These are phyloP conservation scores for Globisporangium middletonii DNA, from an alignment of 352 stramenopile species.

Conservation along the genomic window DNA sequence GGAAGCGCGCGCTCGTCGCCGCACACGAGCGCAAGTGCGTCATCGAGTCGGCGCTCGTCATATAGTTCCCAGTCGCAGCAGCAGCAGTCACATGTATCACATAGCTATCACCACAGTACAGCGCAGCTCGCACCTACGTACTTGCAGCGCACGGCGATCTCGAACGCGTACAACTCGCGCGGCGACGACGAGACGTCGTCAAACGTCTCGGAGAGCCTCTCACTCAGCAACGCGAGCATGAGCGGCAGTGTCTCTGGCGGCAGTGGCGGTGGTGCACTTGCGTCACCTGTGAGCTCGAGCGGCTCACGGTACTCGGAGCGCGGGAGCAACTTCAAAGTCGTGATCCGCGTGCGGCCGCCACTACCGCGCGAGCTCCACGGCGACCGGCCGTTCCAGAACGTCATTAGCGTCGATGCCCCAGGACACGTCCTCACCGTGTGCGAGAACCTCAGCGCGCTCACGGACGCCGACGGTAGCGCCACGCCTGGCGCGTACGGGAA, in stretches of 20 bases:
- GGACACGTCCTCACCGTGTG: constrained; percentile 87
- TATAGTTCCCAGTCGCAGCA: constrained; percentile 18
- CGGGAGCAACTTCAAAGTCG: constrained; percentile 89
- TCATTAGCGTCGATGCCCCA: constrained; percentile 81
- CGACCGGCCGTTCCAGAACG: constrained; percentile 87
- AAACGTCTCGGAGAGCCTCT: constrained; percentile 47
- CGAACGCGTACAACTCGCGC: constrained; percentile 50
- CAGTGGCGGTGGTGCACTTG: constrained; percentile 11
- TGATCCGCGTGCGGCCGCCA: constrained; percentile 89
- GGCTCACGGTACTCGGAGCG: constrained; percentile 34
- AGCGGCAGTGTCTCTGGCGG: neutral
- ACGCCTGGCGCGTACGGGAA: constrained; percentile 64
- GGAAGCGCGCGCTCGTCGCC: constrained; percentile 32
- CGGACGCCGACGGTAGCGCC: constrained; percentile 21
- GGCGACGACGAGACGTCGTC: constrained; percentile 60
- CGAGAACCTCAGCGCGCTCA: constrained; percentile 67
- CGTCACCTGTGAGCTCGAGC: constrained; percentile 29
- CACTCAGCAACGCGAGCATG: constrained; percentile 15
- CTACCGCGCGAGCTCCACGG: constrained; percentile 85
- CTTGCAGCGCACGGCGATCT: constrained; percentile 61
- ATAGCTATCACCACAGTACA: constrained; percentile 7
- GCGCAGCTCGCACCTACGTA: constrained; percentile 18
- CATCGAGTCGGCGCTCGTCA: constrained; percentile 19
- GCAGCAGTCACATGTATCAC: constrained; percentile 13
- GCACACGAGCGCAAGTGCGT: constrained; percentile 12